phyloP scores from a whole-genome alignment of 2,329 filamentous ascomycete species.

The Xylaria sp. region DNA sequence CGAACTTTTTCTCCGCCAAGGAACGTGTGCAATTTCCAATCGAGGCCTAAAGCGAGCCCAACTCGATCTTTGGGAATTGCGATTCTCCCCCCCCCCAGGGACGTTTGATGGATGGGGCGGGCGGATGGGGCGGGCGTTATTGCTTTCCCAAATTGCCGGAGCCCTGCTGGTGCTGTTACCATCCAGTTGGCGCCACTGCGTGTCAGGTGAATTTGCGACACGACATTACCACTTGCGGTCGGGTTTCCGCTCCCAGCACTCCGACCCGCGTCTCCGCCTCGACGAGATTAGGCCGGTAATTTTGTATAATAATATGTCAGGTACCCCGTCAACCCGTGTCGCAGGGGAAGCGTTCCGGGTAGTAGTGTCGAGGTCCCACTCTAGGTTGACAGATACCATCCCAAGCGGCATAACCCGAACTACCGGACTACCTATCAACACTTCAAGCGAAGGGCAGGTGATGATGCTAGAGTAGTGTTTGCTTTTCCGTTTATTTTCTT shows the following conservation, averaged over 20 bases:
- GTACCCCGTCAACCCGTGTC: background rate
- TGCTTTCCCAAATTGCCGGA: background rate
- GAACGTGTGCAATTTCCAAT: constrained; percentile 17
- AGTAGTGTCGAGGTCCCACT: background rate
- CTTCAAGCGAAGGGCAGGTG: background rate
- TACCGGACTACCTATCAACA: too few species aligned
- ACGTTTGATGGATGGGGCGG: constrained; percentile 13
- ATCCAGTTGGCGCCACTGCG: constrained; percentile 17
- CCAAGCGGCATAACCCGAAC: too few species aligned
- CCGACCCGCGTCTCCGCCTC: background rate
- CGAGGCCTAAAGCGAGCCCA: background rate
- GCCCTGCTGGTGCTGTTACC: constrained; percentile 17
- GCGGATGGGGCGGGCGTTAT: constrained; percentile 5
- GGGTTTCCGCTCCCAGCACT: background rate
- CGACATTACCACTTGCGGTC: too few species aligned
- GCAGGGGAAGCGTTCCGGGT: background rate
- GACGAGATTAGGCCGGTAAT: background rate
- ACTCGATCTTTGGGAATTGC: constrained; percentile 20
- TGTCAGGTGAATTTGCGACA: constrained; percentile 28
- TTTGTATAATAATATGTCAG: background rate
- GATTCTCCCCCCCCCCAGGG: constrained; percentile 19
- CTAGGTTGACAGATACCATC: background rate
- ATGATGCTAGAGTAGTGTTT: background rate
- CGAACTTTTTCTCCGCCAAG: constrained; percentile 14
- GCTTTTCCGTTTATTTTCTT: background rate